Evolutionary conservation across 1,139 yeast genomes (phyloP).

Genomic region (Geotrichum fermentans): DNA sequence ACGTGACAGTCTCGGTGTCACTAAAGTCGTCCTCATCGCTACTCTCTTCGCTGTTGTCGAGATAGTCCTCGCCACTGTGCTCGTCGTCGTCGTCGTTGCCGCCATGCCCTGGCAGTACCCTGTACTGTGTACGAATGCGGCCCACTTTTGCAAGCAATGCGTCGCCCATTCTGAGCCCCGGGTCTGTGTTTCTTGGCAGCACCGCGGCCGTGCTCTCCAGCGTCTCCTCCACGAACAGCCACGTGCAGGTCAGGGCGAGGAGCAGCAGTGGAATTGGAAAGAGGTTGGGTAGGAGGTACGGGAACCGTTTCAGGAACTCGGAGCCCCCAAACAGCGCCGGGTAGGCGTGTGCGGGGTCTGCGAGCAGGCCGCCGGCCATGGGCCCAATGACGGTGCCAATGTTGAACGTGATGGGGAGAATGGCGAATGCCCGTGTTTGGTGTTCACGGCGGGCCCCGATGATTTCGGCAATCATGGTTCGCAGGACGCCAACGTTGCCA

Average conservation of each 20-base stretch:
- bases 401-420: slow-evolving; percentile 54
- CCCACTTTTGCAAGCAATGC: slow-evolving; percentile 1
- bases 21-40: slow-evolving; percentile 9
- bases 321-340: slow-evolving; percentile 23
- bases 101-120: background rate
- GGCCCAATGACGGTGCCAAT: slow-evolving; percentile 56
- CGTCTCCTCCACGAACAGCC: slow-evolving; percentile 59
- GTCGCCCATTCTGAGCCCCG: slow-evolving; percentile 33
- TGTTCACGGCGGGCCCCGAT: slow-evolving; percentile 48
- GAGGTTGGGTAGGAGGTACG: slow-evolving; percentile 57
- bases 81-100: slow-evolving; percentile 13
- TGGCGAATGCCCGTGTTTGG: slow-evolving; percentile 57
- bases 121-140: background rate
- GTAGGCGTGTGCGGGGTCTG: slow-evolving; percentile 35
- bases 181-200: slow-evolving; percentile 49
- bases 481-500: slow-evolving; percentile 56
- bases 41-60: slow-evolving; percentile 1
- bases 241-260: slow-evolving; percentile 40
- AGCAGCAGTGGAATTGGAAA: slow-evolving; percentile 43
- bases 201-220: slow-evolving; percentile 38
- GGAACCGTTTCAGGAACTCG: slow-evolving; percentile 41
- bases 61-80: slow-evolving; percentile 17
- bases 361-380: slow-evolving; percentile 35
- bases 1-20: background rate
- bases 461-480: slow-evolving; percentile 58